Base-by-base conservation (phyloP, 2,329 filamentous ascomycete genomes). In the Nigrospora oryzae region DNA sequence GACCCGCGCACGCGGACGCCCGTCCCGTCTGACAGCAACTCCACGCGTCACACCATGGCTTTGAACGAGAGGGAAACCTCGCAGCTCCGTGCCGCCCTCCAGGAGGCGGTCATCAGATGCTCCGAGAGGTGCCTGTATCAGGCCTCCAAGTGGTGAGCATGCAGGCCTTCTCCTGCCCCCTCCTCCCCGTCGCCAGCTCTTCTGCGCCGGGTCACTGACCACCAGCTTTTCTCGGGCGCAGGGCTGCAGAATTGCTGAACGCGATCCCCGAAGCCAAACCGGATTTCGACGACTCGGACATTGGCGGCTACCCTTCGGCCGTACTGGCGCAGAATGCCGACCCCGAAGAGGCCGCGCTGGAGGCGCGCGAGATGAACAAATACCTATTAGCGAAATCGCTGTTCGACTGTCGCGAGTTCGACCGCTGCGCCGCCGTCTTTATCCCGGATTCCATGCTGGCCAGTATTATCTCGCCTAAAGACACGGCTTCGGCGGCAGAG, bases 121-220 rank as follows among this genome's bases (percentile, higher is more conserved):
- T 95, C 89, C 1, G 93, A 98, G 62, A 76, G 93, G 63, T 95
- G 93, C 63, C 77, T 98, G 12, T 97, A 96, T 60, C 90, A 96
- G 58, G 93, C 91, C 7, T 84, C 93, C 28, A 97, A 97, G 81
- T 98, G 93, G 93, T 95, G 63, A 46, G 56, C 40, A 40, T 3
- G 10, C 17, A 23, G 34, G 30, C 37, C 16, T n/a, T 32, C 35
- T 36, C 35, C 35, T 11, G n/a, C 35, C 11, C 17, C 5, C 35
- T 17, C 35, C 13, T 36, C 35, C 35, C 10, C 19, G 14, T 19
- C 35, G 17, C 34, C 14, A 11, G 12, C 14, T 6, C 14, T 17
- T 6, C 14, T 34, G 30, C 19, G 36, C 43, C 50, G 33, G 46
- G 38, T 39, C 36, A 39, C 38, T 32, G 14, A 33, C 43, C 35